Evolutionary conservation across 129 eudicot species (phyloP).

Genomic region (Saposhnikovia divaricata): DNA sequence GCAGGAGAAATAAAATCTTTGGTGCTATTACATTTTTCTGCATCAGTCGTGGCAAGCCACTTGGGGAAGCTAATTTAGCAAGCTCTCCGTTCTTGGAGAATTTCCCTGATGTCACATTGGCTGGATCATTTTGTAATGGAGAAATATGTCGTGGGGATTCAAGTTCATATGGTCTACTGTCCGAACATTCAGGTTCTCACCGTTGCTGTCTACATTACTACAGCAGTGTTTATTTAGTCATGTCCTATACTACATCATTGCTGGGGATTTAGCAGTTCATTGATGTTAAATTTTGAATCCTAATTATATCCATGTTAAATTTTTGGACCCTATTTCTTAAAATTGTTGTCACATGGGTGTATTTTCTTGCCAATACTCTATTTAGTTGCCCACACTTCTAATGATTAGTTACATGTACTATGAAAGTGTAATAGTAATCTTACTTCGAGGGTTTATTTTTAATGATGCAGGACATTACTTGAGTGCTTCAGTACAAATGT

Average conservation of each 20-base stretch:
- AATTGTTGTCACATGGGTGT: no score
- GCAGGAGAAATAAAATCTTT: neutral
- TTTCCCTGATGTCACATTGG: neutral
- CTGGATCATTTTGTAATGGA: neutral
- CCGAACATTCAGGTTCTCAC: neutral
- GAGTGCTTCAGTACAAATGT: no score
- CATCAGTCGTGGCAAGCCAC: neutral
- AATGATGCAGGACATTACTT: no score
- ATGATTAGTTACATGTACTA: no score
- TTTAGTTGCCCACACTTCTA: no score
- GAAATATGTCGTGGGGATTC: neutral
- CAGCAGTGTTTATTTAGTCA: neutral
- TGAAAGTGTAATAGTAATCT: no score
- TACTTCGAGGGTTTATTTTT: no score
- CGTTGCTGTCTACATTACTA: neutral
- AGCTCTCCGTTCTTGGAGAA: conserved; percentile 4
- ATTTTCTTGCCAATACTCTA: no score
- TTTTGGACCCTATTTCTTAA: no score
- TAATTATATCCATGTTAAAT: no score
- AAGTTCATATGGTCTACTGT: neutral
- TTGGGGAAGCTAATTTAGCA: neutral
- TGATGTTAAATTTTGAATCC: no score
- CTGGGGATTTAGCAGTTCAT: neutral
- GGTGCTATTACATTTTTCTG: neutral
- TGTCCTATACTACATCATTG: neutral